phyloP scores from a whole-genome alignment of 306 rosid genomes.

The Hippophae gyantsensis region DNA sequence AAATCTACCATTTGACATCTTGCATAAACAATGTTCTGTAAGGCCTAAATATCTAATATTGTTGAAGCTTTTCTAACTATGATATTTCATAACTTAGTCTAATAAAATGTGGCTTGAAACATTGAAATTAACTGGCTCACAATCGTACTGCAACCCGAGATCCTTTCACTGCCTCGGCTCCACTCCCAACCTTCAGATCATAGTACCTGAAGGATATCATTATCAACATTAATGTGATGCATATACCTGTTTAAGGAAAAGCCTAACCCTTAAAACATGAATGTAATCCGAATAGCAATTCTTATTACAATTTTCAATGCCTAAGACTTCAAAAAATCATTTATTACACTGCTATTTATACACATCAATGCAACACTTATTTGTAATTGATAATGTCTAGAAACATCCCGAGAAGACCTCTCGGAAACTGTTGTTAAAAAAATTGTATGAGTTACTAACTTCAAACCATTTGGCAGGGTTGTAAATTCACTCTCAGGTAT shows the following conservation, averaged over 20 bases:
- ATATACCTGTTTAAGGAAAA: constrained; percentile 1
- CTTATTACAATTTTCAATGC: neutral
- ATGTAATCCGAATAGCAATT: neutral
- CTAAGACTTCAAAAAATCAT: no score
- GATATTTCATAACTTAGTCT: neutral
- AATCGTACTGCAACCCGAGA: constrained; percentile 98
- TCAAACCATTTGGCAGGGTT: constrained; percentile 79
- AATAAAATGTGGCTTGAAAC: constrained; percentile 3
- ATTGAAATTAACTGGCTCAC: constrained; percentile 47
- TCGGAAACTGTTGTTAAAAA: no score
- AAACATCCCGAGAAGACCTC: no score
- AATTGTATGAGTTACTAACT: constrained; percentile 42
- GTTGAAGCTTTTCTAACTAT: neutral
- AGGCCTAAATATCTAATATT: no score
- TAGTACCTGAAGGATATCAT: constrained; percentile 57
- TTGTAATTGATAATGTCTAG: no score
- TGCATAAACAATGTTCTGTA: no score
- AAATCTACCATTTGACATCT: no score
- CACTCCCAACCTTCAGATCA: constrained; percentile 84
- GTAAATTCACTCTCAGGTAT: constrained; percentile 82
- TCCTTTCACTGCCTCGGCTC: constrained; percentile 81
- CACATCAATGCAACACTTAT: no score
- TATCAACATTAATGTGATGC: constrained; percentile 5
- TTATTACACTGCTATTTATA: no score
- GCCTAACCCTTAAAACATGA: constrained; percentile 7